Evolutionary conservation across 148 eudicot species (phyloP).

Genomic region (Mesembryanthemum crystallinum): DNA sequence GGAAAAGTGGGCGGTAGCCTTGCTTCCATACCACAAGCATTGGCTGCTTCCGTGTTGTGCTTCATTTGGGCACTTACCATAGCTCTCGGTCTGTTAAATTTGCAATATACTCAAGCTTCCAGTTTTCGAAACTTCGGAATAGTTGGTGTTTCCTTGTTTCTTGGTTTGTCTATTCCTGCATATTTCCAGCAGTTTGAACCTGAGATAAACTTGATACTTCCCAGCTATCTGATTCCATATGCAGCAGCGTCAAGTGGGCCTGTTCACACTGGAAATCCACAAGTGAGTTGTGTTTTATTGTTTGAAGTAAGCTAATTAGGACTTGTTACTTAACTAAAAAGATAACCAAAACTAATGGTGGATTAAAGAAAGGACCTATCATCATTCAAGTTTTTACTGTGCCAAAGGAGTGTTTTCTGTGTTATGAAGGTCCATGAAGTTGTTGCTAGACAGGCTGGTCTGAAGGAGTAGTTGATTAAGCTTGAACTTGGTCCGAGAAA

Average conservation of each 20-base stretch:
- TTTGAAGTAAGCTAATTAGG: neutral
- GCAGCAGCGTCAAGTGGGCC: constrained; percentile 91
- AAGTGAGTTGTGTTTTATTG: constrained; percentile 43
- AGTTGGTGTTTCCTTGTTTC: constrained; percentile 83
- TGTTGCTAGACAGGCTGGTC: neutral
- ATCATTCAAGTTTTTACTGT: neutral
- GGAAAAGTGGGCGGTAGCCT: constrained; percentile 94
- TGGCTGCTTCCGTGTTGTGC: constrained; percentile 85
- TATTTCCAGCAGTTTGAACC: constrained; percentile 84
- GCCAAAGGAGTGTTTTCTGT: neutral
- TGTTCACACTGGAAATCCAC: constrained; percentile 48
- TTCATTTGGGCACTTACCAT: constrained; percentile 81
- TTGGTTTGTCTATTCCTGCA: constrained; percentile 86
- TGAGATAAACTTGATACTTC: constrained; percentile 56
- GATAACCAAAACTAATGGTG: neutral
- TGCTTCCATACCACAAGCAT: constrained; percentile 86
- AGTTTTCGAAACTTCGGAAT: constrained; percentile 77
- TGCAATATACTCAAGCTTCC: constrained; percentile 70
- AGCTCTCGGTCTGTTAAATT: constrained; percentile 70
- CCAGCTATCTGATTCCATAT: constrained; percentile 74
- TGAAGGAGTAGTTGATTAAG: neutral
- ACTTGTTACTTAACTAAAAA: neutral
- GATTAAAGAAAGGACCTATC: neutral
- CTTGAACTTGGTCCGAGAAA: neutral
- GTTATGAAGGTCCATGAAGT: neutral